A percentile compares a stretch with the other conserved stretches of the same genome.
Conservation (phyloP, 331 rosid species). For the Quercus tomentella region DNA sequence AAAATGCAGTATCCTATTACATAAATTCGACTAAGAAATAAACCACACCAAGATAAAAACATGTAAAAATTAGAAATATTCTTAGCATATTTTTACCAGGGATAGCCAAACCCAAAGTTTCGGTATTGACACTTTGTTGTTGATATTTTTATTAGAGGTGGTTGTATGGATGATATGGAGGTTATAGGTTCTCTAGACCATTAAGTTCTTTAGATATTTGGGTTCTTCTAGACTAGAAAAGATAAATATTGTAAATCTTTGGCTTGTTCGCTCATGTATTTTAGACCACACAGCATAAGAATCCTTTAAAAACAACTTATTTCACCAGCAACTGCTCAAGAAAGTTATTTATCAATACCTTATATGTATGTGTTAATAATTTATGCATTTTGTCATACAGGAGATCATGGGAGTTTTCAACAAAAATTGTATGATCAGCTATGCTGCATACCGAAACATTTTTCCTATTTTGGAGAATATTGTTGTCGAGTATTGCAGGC, state of each 20-base stretch:
- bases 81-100: neutral
- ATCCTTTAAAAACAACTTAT: neutral
- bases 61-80: neutral
- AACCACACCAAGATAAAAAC: neutral
- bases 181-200: neutral
- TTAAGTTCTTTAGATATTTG: neutral
- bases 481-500: conserved; percentile 22
- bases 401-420: conserved; percentile 42
- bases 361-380: neutral
- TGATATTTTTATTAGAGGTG: neutral
- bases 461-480: conserved; percentile 38
- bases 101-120: too few species aligned
- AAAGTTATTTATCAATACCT: neutral
- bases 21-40: neutral
- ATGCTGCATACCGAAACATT: conserved; percentile 37
- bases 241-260: neutral
- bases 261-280: neutral
- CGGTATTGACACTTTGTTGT: too few species aligned
- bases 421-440: conserved; percentile 42
- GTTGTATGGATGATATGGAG: neutral
- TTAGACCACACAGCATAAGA: neutral
- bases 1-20: neutral
- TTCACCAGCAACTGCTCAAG: neutral
- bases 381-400: conserved; percentile 3
- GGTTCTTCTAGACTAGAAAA: neutral